phyloP scores from a whole-genome alignment of 2,329 filamentous ascomycete genomes.

The Cordyceps pruinosa region DNA sequence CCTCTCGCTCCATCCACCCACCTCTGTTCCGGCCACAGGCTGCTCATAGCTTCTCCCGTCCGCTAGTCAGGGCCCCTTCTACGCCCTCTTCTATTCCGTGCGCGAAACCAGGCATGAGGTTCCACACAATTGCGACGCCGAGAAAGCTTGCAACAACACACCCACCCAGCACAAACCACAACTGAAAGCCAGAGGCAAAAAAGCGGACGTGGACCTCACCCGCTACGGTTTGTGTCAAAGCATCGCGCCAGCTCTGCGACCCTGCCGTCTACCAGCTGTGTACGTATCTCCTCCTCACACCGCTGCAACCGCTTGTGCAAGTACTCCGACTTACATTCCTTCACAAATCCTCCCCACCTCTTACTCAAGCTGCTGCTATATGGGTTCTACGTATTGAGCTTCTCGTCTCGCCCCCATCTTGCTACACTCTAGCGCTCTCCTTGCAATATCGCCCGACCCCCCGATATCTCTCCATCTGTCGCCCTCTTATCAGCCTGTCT shows the following conservation, averaged over 20 bases:
- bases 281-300: not conserved
- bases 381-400: not conserved
- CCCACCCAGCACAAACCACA: not conserved
- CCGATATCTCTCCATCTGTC: not conserved
- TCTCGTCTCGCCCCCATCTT: not conserved
- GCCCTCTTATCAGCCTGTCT: not conserved
- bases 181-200: not conserved
- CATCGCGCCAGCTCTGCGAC: not conserved
- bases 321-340: not conserved
- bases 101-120: not conserved
- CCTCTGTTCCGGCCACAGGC: not conserved
- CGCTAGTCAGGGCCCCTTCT: conserved; percentile 7
- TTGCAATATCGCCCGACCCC: not conserved
- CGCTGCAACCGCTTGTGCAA: not conserved
- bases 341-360: not conserved
- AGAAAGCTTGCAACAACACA: conserved; percentile 1
- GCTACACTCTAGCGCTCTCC: not conserved
- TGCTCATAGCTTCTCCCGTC: not conserved
- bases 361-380: not conserved
- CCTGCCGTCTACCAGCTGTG: not conserved
- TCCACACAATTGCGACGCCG: conserved; percentile 6
- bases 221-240: not conserved
- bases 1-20: not conserved
- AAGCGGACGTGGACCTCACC: conserved; percentile 2
- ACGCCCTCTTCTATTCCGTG: not conserved